phyloP scores from a whole-genome alignment of 2,329 filamentous ascomycete genomes.

The Arthrobotrys megalospora region DNA sequence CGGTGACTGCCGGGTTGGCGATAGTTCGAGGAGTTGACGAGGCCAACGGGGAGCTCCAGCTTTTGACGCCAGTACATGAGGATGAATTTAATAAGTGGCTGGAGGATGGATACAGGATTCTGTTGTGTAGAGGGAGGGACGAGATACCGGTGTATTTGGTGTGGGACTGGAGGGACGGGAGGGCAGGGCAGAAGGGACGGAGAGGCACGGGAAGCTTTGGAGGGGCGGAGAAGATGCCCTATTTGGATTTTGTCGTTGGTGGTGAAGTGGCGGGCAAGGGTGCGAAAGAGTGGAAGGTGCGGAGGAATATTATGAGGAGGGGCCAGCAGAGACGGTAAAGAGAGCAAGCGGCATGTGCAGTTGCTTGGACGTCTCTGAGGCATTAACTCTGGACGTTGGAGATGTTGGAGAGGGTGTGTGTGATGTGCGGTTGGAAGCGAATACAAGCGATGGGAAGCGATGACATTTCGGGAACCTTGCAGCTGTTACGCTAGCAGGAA shows the following conservation, averaged over 20 bases:
- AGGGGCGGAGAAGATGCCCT: slow-evolving; percentile 69
- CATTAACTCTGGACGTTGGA: slow-evolving; percentile 32
- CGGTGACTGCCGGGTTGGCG: slow-evolving; percentile 75
- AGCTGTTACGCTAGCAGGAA: slow-evolving; percentile 14
- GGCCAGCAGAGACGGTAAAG: slow-evolving; percentile 48
- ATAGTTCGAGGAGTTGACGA: slow-evolving; percentile 80
- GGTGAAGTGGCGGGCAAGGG: slow-evolving; percentile 74
- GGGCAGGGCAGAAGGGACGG: slow-evolving; percentile 41
- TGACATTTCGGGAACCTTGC: slow-evolving; percentile 38
- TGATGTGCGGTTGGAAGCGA: slow-evolving; percentile 58
- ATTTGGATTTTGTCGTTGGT: slow-evolving; percentile 74
- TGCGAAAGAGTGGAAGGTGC: slow-evolving; percentile 76
- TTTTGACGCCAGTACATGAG: slow-evolving; percentile 75
- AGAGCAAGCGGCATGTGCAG: neutral
- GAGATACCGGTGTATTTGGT: slow-evolving; percentile 78
- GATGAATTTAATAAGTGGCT: slow-evolving; percentile 68
- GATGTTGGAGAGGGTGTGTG: slow-evolving; percentile 17
- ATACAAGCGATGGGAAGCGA: slow-evolving; percentile 59
- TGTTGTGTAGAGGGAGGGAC: slow-evolving; percentile 78
- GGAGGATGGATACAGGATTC: slow-evolving; percentile 70
- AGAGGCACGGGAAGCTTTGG: slow-evolving; percentile 46
- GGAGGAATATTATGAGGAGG: slow-evolving; percentile 66
- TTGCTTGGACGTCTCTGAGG: slow-evolving; percentile 21
- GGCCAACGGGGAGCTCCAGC: slow-evolving; percentile 72
- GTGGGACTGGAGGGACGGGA: slow-evolving; percentile 62